Conservation (phyloP, 1,139 yeast genomes). For the Martiniozyma asiatica region DNA sequence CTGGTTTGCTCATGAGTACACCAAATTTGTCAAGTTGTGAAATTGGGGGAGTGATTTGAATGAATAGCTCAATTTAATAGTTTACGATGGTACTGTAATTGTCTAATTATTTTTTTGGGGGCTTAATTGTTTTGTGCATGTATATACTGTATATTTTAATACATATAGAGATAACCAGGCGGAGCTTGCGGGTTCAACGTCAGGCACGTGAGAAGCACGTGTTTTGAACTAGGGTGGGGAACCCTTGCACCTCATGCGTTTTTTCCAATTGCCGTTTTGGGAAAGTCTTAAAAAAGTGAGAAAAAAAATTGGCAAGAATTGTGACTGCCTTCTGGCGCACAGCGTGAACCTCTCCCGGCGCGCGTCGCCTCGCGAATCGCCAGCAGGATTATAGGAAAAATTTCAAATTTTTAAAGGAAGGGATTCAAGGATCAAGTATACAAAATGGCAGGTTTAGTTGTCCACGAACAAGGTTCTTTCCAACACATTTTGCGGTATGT, state of each 20-base stretch:
- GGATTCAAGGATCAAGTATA: slow-evolving; percentile 1
- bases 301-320: background rate
- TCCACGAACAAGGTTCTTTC: slow-evolving; percentile 98
- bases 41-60: no score
- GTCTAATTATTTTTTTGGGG: no score
- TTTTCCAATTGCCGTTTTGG: no score
- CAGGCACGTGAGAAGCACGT: no score
- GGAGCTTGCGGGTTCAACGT: no score
- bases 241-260: background rate
- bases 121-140: no score
- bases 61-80: no score
- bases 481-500: slow-evolving; percentile 99
- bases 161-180: no score
- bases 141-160: slow-evolving; percentile 1
- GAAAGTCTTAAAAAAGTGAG: no score
- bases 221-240: background rate
- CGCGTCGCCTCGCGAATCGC: no score
- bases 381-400: slow-evolving; percentile 1
- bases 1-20: slow-evolving; percentile 26
- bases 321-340: background rate
- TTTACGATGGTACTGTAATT: no score
- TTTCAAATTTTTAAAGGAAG: slow-evolving; percentile 1
- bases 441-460: slow-evolving; percentile 52
- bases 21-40: slow-evolving; percentile 8
- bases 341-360: no score